These are phyloP conservation scores for Ogataea corticis DNA, from an alignment of 805 yeast species.

Conservation along the genomic window DNA sequence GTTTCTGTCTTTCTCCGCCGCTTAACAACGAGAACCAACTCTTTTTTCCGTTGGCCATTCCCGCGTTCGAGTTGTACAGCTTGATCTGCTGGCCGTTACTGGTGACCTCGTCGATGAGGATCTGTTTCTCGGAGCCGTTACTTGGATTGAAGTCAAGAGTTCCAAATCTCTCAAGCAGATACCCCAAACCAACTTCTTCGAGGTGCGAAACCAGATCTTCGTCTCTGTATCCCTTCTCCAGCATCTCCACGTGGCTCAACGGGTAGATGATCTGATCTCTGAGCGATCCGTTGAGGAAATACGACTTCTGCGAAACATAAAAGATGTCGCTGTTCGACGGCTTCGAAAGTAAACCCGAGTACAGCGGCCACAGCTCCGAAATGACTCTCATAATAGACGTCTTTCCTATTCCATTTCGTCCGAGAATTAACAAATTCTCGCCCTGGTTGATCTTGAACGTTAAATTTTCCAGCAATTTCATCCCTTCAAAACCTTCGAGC, in stretches of 20 bases:
- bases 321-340: conserved; percentile 69
- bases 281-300: conserved; percentile 76
- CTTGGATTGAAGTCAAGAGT: conserved; percentile 48
- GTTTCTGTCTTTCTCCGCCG: conserved; percentile 95
- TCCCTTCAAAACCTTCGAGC: conserved; percentile 54
- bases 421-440: conserved; percentile 75
- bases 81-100: conserved; percentile 27
- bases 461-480: conserved; percentile 60
- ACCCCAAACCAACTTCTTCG: conserved; percentile 76
- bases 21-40: conserved; percentile 86
- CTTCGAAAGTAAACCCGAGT: conserved; percentile 76
- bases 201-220: conserved; percentile 65
- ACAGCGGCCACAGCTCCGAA: conserved; percentile 91
- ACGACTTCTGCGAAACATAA: conserved; percentile 84
- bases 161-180: conserved; percentile 65
- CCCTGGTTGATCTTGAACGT: conserved; percentile 61
- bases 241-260: conserved; percentile 71
- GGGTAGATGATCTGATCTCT: conserved; percentile 94
- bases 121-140: conserved; percentile 4
- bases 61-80: conserved; percentile 29
- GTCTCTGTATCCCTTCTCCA: conserved; percentile 70
- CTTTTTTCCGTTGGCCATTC: conserved; percentile 31
- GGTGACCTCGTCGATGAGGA: conserved; percentile 28
- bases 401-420: conserved; percentile 89
- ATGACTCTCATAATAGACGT: conserved; percentile 80